Conservation (phyloP, 2,329 filamentous ascomycete species). For the Tolypocladium paradoxum region DNA sequence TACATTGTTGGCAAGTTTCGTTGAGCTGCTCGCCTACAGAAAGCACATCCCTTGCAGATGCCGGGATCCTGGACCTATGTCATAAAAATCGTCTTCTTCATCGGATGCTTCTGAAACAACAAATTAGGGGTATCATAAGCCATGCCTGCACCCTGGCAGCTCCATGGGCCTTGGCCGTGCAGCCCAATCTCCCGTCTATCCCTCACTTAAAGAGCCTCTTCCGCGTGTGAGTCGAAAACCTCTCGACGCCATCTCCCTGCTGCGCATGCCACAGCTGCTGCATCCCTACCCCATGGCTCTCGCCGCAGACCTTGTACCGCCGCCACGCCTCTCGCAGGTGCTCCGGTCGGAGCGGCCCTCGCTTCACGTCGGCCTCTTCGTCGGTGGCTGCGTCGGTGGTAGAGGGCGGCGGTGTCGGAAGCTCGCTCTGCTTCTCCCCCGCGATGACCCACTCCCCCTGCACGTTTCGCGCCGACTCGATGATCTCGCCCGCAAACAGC, state of each 20-base stretch:
- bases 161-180: neutral
- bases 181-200: neutral
- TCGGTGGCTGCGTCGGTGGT: conserved; percentile 20
- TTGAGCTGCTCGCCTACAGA: too few relatives aligned
- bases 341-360: conserved; percentile 58
- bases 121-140: conserved; percentile 1
- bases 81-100: neutral
- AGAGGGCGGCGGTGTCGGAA: conserved; percentile 31
- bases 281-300: conserved; percentile 52
- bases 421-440: conserved; percentile 46
- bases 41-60: too few relatives aligned
- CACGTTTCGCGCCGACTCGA: conserved; percentile 59
- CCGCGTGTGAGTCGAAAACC: conserved; percentile 44
- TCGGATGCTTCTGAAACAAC: too few relatives aligned
- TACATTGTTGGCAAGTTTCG: too few relatives aligned
- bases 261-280: conserved; percentile 52
- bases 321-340: conserved; percentile 65
- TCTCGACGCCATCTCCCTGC: conserved; percentile 46
- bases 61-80: too few relatives aligned
- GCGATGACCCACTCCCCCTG: conserved; percentile 60
- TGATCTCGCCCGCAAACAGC: conserved; percentile 65
- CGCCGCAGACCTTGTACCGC: conserved; percentile 52
- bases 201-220: conserved; percentile 41
- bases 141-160: neutral
- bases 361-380: conserved; percentile 21